These are phyloP conservation scores for Candida buenavistaensis DNA, from an alignment of 1,139 yeast species.

Conservation along the genomic window DNA sequence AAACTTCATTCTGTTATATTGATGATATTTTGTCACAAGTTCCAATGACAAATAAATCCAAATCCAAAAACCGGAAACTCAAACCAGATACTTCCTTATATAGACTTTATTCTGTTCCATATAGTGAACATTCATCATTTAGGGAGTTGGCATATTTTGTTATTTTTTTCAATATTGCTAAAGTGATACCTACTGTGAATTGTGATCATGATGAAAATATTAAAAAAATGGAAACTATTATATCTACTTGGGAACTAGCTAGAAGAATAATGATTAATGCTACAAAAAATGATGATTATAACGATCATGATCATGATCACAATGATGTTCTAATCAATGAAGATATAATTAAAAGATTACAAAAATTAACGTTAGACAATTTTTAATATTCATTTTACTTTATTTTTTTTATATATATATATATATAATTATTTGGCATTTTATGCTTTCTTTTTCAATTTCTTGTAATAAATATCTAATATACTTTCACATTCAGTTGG, in stretches of 20 bases:
- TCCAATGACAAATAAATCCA: conserved; percentile 16
- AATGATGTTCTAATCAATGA: conserved; percentile 7
- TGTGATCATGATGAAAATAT: conserved; percentile 38
- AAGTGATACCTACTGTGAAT: conserved; percentile 82
- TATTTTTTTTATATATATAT: background rate
- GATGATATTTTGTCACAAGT: conserved; percentile 37
- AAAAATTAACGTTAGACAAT: conserved; percentile 17
- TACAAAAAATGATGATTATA: conserved; percentile 10
- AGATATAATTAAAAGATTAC: conserved; percentile 14
- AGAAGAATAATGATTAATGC: conserved; percentile 16
- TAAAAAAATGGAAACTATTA: conserved; percentile 45
- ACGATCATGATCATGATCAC: conserved; percentile 3
- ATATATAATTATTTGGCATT: background rate
- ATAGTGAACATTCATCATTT: conserved; percentile 91
- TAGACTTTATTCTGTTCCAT: conserved; percentile 70
- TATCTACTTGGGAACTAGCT: conserved; percentile 42
- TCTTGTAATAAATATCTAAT: conserved; percentile 36
- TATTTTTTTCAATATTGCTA: conserved; percentile 45
- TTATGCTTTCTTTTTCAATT: conserved; percentile 14
- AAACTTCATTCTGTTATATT: conserved; percentile 26
- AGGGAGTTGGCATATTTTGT: conserved; percentile 72
- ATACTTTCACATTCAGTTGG: conserved; percentile 52
- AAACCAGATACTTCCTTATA: conserved; percentile 28
- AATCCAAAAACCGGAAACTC: conserved; percentile 17
- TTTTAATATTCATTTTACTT: no score